Evolutionary conservation across 768 basidiomycete genomes (phyloP).

Genomic region (Dioszegia aurantiaca): DNA sequence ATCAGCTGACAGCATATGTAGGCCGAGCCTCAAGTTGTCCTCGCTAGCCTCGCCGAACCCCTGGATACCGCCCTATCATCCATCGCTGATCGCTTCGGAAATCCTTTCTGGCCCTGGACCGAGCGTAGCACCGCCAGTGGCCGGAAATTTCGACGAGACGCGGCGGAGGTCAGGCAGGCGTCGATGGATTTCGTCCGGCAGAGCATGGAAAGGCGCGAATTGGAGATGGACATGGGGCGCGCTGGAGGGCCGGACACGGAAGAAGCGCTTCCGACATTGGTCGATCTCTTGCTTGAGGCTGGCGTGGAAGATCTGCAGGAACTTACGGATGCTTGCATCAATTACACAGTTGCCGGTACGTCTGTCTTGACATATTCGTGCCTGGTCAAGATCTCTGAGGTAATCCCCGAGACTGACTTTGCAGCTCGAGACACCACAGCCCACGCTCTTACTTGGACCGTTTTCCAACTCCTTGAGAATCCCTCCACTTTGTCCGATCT

Average conservation of each 20-base stretch:
- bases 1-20: background rate
- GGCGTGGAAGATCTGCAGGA: slow-evolving; percentile 18
- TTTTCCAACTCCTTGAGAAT: slow-evolving; percentile 25
- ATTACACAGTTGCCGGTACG: slow-evolving; percentile 38
- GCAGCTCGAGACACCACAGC: slow-evolving; percentile 40
- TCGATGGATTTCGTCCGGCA: slow-evolving; percentile 11
- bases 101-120: slow-evolving; percentile 21
- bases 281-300: slow-evolving; percentile 4
- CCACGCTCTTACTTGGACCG: slow-evolving; percentile 34
- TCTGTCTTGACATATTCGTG: background rate
- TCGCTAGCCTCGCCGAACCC: slow-evolving; percentile 7
- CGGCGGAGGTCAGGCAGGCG: slow-evolving; percentile 3
- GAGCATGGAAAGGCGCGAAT: background rate
- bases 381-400: background rate
- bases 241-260: slow-evolving; percentile 5
- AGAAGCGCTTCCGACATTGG: slow-evolving; percentile 1
- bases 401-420: too few species aligned
- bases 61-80: slow-evolving; percentile 20
- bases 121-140: slow-evolving; percentile 18
- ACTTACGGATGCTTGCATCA: slow-evolving; percentile 31
- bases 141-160: slow-evolving; percentile 6
- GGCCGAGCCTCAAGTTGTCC: slow-evolving; percentile 14
- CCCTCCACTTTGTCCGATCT: slow-evolving; percentile 12
- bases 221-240: too few species aligned
- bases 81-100: slow-evolving; percentile 24